Base-by-base conservation (phyloP, 1,284 basidiomycete species). In the Ceraceosorus guamensis region DNA sequence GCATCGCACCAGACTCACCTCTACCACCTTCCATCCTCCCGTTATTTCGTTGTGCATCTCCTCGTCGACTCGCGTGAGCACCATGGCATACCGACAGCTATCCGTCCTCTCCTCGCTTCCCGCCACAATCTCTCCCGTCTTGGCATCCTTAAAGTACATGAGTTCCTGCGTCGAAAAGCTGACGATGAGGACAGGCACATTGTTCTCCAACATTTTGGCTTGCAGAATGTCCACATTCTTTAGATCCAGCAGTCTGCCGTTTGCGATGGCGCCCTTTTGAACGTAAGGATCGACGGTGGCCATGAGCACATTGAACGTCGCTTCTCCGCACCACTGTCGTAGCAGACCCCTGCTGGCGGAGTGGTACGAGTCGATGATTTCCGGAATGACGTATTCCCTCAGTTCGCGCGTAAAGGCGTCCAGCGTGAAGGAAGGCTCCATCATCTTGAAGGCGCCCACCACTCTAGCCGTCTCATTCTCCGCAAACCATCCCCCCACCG, bases 381-480 rank as follows among this genome's bases (percentile, higher is more conserved):
- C 95, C 0, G 95, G 95, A 2, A 98, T 84, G 61, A 99, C 93
- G 75, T 97, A 99, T 78, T 98, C 95, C 63, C 93, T 81, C 62
- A 98, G 77, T 74, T 98, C 95, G 56, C 87, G 82, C 71, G 91
- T 86, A 75, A 96, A 98, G 18, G 79, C 77, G 75, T 96, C 92
- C 69, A 88, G 83, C 53, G 83, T 86, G 79, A 96, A 99, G 13
- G 79, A 78, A 4, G 93, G 90, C 76, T 99, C 95, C 69, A 95
- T 80, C 39, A 81, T 76, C 77, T 87, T 89, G 84, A 97, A 88
- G 70, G 87, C 80, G 53, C 89, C 83, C 70, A 88, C 85, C 30
- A 98, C 95, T 74, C 88, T 88, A 11, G 91, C 93, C 45, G 88
- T 93, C 80, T 99, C 95, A 71, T 91, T 99, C 79, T 99, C 95